phyloP scores from a whole-genome alignment of 495 filamentous ascomycete genomes.

The Hypoxylon subgilvum region DNA sequence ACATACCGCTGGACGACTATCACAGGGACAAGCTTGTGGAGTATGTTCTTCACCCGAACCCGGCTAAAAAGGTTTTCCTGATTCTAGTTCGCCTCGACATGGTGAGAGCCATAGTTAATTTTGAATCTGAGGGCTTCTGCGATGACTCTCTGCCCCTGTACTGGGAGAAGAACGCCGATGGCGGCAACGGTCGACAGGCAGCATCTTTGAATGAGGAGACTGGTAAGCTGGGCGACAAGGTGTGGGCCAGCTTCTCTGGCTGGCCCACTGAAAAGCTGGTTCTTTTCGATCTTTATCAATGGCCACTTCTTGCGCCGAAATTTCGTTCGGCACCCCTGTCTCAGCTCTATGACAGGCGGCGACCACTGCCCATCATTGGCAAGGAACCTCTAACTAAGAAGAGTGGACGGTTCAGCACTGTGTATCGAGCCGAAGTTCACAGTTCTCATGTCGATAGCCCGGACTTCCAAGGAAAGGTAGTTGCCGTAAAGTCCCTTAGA shows the following conservation, averaged over 20 bases:
- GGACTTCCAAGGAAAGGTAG: not conserved
- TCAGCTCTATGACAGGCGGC: not conserved
- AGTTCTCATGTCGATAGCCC: not conserved
- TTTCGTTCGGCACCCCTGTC: not conserved
- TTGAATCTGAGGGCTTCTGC: not conserved
- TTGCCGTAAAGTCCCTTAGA: not conserved
- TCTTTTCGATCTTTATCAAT: not conserved
- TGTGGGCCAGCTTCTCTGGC: not conserved
- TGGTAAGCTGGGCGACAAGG: not conserved
- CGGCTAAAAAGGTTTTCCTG: not conserved
- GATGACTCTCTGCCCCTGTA: not conserved
- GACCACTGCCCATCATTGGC: not conserved
- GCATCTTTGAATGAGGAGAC: not conserved
- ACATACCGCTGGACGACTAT: not conserved
- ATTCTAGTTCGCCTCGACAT: not conserved
- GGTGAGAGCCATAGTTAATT: not conserved
- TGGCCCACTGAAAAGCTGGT: not conserved
- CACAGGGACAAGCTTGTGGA: not conserved
- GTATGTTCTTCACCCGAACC: not conserved
- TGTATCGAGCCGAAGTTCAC: not conserved
- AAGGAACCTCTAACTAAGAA: not conserved
- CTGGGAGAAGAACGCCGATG: not conserved
- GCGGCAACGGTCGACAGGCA: not conserved
- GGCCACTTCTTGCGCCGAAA: not conserved
- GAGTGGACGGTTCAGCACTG: not conserved